A percentile compares a stretch with the other conserved stretches of the same genome.
phyloP scores from a whole-genome alignment of 148 eudicot species.

The Oxyria digyna region DNA sequence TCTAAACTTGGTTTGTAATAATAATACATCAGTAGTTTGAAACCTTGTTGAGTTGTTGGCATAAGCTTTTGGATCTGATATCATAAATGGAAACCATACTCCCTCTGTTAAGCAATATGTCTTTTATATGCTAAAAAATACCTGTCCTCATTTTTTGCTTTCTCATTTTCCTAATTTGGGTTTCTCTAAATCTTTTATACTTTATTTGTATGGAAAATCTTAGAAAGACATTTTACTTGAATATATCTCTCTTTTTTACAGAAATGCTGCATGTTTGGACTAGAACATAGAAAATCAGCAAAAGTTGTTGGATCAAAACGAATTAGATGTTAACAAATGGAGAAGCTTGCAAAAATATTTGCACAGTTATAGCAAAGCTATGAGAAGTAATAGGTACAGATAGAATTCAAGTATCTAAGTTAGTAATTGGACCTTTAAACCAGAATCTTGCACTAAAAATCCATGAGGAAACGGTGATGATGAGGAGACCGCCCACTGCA shows the following conservation, averaged over 20 bases:
- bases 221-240: too few relatives aligned
- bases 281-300: too few relatives aligned
- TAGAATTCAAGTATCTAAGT: slow-evolving; percentile 29
- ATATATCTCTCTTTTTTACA: too few relatives aligned
- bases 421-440: slow-evolving; percentile 83
- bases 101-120: too few relatives aligned
- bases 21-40: background rate
- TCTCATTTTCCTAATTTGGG: too few relatives aligned
- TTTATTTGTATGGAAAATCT: too few relatives aligned
- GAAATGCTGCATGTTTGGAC: too few relatives aligned
- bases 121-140: too few relatives aligned
- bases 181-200: too few relatives aligned
- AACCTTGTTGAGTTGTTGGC: background rate
- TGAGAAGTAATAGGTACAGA: background rate
- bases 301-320: too few relatives aligned
- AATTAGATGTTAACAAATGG: too few relatives aligned
- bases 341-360: background rate
- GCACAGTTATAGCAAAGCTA: background rate
- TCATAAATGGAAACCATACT: background rate
- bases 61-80: background rate
- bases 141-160: too few relatives aligned
- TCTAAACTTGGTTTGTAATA: background rate
- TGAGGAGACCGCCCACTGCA: slow-evolving; percentile 73
- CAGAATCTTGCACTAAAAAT: slow-evolving; percentile 60
- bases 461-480: slow-evolving; percentile 54